A percentile compares a stretch with the other conserved stretches of the same genome.
Conservation (phyloP, 2,329 filamentous ascomycete genomes). For the Ramularia collo-cygni region DNA sequence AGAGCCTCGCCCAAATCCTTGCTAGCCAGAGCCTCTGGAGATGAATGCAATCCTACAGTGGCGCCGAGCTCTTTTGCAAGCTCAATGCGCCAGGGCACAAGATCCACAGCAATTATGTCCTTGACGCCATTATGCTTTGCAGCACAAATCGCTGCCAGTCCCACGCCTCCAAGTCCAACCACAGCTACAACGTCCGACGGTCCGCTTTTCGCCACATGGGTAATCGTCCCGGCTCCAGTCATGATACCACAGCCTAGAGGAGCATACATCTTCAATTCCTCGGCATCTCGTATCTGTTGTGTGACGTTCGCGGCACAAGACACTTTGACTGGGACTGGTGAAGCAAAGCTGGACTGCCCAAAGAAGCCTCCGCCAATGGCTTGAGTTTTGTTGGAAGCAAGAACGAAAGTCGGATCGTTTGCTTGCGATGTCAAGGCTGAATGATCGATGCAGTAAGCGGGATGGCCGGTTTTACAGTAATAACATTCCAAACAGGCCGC, state of each 20-base stretch:
- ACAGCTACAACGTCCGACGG: slow-evolving; percentile 29
- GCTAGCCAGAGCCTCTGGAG: slow-evolving; percentile 8
- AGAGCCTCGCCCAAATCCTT: slow-evolving; percentile 10
- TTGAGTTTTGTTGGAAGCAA: slow-evolving; percentile 12
- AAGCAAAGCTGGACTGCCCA: slow-evolving; percentile 34
- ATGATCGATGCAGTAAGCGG: slow-evolving; percentile 41
- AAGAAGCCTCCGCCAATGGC: slow-evolving; percentile 30
- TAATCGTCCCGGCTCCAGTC: slow-evolving; percentile 39
- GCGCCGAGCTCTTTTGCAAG: slow-evolving; percentile 42
- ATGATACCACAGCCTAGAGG: slow-evolving; percentile 40
- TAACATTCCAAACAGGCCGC: slow-evolving; percentile 38
- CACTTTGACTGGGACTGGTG: slow-evolving; percentile 25
- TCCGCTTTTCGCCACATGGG: slow-evolving; percentile 30
- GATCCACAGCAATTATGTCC: slow-evolving; percentile 42
- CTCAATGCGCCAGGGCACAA: slow-evolving; percentile 36
- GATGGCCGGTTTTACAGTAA: slow-evolving; percentile 38
- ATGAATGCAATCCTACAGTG: slow-evolving; percentile 23
- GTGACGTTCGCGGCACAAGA: slow-evolving; percentile 25
- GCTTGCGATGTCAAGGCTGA: slow-evolving; percentile 27
- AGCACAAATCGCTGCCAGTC: slow-evolving; percentile 36
- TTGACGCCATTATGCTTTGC: slow-evolving; percentile 26
- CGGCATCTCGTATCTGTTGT: slow-evolving; percentile 12
- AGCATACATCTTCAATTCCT: slow-evolving; percentile 30
- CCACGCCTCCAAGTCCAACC: slow-evolving; percentile 38
- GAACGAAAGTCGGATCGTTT: slow-evolving; percentile 18